A percentile compares a stretch with the other conserved stretches of the same genome.
Evolutionary conservation across 1,284 basidiomycete species (phyloP).

Genomic region (Leccinum brunneo-olivaceum): DNA sequence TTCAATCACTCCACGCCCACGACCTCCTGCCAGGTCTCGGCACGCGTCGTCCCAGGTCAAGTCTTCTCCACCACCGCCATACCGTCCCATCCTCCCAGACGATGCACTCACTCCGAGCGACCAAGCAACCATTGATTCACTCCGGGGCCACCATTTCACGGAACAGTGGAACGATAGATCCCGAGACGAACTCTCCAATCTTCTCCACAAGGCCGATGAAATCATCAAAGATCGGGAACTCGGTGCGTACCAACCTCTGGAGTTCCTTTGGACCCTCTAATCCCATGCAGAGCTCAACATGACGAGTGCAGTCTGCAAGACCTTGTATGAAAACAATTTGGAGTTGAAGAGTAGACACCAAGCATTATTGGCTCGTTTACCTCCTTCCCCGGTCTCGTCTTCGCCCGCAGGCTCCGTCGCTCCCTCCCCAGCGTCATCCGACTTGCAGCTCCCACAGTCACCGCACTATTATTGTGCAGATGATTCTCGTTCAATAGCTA

Average conservation of each 20-base stretch:
- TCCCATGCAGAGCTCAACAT: conserved; percentile 53
- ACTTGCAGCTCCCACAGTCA: conserved; percentile 32
- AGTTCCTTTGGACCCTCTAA: conserved; percentile 14
- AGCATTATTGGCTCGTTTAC: conserved; percentile 56
- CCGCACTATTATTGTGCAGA: conserved; percentile 30
- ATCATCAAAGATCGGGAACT: conserved; percentile 72
- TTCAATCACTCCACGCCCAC: conserved; percentile 44
- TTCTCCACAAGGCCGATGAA: conserved; percentile 62
- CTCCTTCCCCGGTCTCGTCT: conserved; percentile 30
- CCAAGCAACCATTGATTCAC: conserved; percentile 8
- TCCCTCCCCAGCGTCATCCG: conserved; percentile 26
- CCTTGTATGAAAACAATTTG: conserved; percentile 61
- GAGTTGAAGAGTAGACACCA: conserved; percentile 64
- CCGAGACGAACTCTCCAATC: conserved; percentile 62
- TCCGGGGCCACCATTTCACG: conserved; percentile 15
- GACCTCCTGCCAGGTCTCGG: conserved; percentile 54
- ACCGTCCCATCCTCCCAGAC: conserved; percentile 30
- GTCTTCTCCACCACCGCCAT: conserved; percentile 51
- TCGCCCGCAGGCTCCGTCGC: conserved; percentile 28
- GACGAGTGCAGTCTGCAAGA: conserved; percentile 64
- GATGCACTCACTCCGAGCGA: conserved; percentile 12
- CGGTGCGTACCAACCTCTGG: conserved; percentile 40
- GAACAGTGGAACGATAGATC: conserved; percentile 55
- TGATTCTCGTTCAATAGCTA: conserved; percentile 13
- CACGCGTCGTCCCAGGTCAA: conserved; percentile 36